A percentile compares a stretch with the other conserved stretches of the same genome.
These are phyloP conservation scores for Penicillium fuscoglaucum DNA, from an alignment of 2,329 filamentous ascomycete genomes.

Conservation along the genomic window DNA sequence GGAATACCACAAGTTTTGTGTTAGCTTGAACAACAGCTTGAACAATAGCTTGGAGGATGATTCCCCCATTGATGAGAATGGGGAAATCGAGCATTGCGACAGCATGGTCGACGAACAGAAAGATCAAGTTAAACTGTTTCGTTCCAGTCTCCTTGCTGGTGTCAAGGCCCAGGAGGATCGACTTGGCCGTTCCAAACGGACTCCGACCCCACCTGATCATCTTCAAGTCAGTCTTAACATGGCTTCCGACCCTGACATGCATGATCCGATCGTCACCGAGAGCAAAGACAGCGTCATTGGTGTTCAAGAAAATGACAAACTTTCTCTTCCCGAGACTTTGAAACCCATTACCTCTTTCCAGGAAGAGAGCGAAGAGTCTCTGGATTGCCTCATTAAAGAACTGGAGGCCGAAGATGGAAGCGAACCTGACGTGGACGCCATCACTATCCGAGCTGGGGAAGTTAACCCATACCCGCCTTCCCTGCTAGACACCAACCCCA, in stretches of 20 bases:
- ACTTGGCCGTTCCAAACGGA: neutral
- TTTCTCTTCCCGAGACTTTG: neutral
- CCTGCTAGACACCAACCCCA: constrained; percentile 73
- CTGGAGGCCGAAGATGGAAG: constrained; percentile 79
- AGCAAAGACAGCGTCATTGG: neutral
- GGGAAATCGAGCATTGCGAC: neutral
- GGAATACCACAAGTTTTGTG: neutral
- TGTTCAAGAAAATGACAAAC: neutral
- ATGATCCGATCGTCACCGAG: neutral
- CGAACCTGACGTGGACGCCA: constrained; percentile 61
- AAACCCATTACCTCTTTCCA: neutral
- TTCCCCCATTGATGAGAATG: neutral
- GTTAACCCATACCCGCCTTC: constrained; percentile 67
- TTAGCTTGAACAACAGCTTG: neutral
- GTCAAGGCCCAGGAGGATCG: neutral
- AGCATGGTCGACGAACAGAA: neutral
- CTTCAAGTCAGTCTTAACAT: neutral
- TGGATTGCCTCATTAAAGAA: constrained; percentile 83
- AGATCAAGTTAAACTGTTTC: neutral
- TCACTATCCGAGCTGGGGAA: constrained; percentile 54
- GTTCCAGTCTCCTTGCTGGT: constrained; percentile 2
- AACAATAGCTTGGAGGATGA: neutral
- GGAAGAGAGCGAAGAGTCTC: constrained; percentile 65
- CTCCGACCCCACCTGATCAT: neutral
- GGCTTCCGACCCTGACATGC: neutral